These are phyloP conservation scores for Casuarina cunninghamiana DNA, from an alignment of 306 rosid genomes.

Conservation along the genomic window DNA sequence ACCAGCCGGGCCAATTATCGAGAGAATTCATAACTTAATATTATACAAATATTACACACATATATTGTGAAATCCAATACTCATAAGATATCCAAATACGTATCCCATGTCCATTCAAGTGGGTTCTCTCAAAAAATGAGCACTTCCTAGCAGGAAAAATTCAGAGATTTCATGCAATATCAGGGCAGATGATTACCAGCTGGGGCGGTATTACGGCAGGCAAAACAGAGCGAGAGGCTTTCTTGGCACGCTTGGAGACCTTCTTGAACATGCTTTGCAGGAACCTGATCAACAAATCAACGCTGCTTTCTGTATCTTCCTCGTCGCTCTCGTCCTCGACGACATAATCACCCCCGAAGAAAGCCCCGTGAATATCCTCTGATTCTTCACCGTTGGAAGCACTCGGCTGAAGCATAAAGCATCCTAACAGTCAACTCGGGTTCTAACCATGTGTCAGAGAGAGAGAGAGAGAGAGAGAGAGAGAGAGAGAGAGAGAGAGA, in stretches of 20 bases:
- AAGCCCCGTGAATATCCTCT: constrained; percentile 41
- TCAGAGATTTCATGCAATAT: not conserved
- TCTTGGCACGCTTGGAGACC: constrained; percentile 65
- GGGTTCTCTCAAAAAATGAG: not conserved
- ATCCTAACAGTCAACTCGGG: not conserved
- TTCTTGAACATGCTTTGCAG: constrained; percentile 68
- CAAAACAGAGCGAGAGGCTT: constrained; percentile 66
- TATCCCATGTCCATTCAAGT: not conserved
- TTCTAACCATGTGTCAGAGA: not conserved
- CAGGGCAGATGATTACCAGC: constrained; percentile 48
- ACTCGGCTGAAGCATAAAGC: constrained; percentile 33
- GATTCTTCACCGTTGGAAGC: constrained; percentile 42
- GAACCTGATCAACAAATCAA: constrained; percentile 65
- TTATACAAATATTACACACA: too few relatives aligned
- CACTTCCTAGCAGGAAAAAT: not conserved
- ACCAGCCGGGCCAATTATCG: too few relatives aligned
- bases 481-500: not conserved
- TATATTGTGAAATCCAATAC: not conserved
- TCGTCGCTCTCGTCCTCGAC: constrained; percentile 50
- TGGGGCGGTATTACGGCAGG: constrained; percentile 58
- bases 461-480: not conserved
- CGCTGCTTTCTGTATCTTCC: constrained; percentile 64
- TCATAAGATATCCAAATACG: not conserved
- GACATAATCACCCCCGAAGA: constrained; percentile 46
- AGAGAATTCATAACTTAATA: too few relatives aligned